These are phyloP conservation scores for Hylodesmum podocarpum DNA, from an alignment of 306 rosid species.

Conservation along the genomic window DNA sequence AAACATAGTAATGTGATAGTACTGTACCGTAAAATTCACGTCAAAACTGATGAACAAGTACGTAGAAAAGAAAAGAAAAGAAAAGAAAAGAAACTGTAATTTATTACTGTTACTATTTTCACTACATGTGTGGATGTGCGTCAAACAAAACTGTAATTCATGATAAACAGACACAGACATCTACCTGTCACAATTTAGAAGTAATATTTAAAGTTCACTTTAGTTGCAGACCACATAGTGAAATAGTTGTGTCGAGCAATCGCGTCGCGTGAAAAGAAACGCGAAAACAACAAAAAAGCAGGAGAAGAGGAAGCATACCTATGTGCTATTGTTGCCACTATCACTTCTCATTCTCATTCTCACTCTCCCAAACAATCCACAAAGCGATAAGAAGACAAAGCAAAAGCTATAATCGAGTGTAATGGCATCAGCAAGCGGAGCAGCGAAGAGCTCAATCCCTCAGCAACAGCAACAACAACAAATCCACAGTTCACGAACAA, in stretches of 20 bases:
- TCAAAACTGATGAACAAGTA: too few relatives aligned
- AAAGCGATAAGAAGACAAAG: neutral
- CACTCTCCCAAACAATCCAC: neutral
- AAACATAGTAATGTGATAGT: too few relatives aligned
- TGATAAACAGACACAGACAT: too few relatives aligned
- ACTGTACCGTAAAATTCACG: too few relatives aligned
- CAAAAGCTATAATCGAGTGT: neutral
- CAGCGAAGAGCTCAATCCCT: neutral
- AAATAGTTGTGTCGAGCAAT: neutral
- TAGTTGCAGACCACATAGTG: neutral
- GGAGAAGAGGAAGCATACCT: too few relatives aligned
- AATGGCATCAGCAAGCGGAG: slow-evolving; percentile 30
- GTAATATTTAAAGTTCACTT: too few relatives aligned
- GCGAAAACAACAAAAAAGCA: neutral
- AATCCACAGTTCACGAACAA: neutral
- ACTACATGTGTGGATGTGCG: too few relatives aligned
- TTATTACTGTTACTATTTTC: too few relatives aligned
- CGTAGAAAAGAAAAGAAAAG: too few relatives aligned
- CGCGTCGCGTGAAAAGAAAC: slow-evolving; percentile 7
- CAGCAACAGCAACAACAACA: neutral
- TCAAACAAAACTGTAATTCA: too few relatives aligned
- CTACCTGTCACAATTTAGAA: too few relatives aligned
- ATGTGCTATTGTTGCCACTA: neutral
- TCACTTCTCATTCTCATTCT: neutral
- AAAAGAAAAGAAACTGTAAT: too few relatives aligned